Evolutionary conservation across 495 filamentous ascomycete species (phyloP), one percentile per base, ranked within the genome.

Genomic region (Trichoderma erinaceum): DNA sequence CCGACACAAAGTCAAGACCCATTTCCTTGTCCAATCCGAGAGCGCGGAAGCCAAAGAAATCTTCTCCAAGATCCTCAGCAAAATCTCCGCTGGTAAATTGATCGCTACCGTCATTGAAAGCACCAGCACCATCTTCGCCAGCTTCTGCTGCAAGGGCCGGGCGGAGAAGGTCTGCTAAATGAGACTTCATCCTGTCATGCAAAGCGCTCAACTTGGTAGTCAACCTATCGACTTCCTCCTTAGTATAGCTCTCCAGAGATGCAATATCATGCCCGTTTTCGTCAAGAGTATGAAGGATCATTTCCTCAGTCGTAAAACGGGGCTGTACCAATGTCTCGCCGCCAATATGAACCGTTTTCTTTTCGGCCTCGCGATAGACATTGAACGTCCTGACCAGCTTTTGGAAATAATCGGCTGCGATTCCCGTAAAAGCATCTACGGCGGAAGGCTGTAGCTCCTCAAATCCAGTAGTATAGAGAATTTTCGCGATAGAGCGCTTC

Each of bases 41-140:
- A 70, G 96, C 94, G 76, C 93, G 94, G 85, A 99, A 97, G 12
- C 95, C 95, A 71, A 99, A 98, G 84, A 97, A 99, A 79, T 99
- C 95, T 78, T 97, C 95, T 68, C 92, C 93, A 41, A 98, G 89
- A 72, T 98, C 95, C 78, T 97, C 95, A 1, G 95, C 95, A 75
- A 97, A 99, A 74, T 98, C 94, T 65, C 95, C 95, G 46, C 90
- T 91, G 65, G 97, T 87, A 72, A 99, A 99, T 76, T 98, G 94
- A 70, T 99, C 95, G 73, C 92, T 97, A 68, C 93, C 94, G 73
- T 99, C 95, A 68, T 93, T 88, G 79, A 99, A 99, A 1, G 92
- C 90, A 68, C 88, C 89, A 6, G 89, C 91, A 23, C 96, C 95
- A 74, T 98, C 96, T 41, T 88, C 87, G 63, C 89, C 89, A 43